Percentiles rank a stretch among this genome's conserved stretches.
Evolutionary conservation across 202 grass and related monocot species (phyloP).

Genomic region (Digitaria exilis): DNA sequence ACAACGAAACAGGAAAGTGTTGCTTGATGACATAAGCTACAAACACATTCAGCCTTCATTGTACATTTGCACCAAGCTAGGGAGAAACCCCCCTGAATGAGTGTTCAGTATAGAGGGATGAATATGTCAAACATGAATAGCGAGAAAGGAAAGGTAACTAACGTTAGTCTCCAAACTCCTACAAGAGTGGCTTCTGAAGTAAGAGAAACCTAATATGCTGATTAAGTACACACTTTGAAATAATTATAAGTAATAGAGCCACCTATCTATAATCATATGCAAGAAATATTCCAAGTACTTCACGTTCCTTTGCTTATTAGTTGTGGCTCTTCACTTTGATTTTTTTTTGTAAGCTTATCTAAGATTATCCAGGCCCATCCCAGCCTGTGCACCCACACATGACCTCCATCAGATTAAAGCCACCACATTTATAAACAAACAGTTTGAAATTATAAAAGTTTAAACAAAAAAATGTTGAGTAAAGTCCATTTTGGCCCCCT

Average conservation of each 20-base stretch:
- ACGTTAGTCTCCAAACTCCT: not conserved
- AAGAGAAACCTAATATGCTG: constrained; percentile 10
- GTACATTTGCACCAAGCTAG: not conserved
- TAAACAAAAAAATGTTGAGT: too few species aligned
- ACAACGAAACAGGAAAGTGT: not conserved
- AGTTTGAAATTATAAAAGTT: not conserved
- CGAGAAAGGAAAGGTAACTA: constrained; percentile 18
- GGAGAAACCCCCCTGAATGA: not conserved
- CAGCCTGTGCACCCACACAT: too few species aligned
- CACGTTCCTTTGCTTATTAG: not conserved
- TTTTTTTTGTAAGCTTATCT: not conserved
- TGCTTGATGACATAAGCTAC: constrained; percentile 13
- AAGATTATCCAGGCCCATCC: not conserved
- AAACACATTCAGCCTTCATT: constrained; percentile 14
- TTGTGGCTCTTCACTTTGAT: not conserved
- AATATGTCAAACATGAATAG: not conserved
- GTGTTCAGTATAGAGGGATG: not conserved
- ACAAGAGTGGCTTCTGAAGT: not conserved
- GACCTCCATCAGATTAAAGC: too few species aligned
- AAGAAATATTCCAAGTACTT: not conserved
- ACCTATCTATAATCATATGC: not conserved
- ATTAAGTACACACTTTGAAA: constrained; percentile 7
- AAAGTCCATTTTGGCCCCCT: too few species aligned
- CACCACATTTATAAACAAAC: too few species aligned
- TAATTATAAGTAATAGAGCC: constrained; percentile 7